These are phyloP conservation scores for Ustilago crameri DNA, from an alignment of 1,284 basidiomycete species.

Conservation along the genomic window DNA sequence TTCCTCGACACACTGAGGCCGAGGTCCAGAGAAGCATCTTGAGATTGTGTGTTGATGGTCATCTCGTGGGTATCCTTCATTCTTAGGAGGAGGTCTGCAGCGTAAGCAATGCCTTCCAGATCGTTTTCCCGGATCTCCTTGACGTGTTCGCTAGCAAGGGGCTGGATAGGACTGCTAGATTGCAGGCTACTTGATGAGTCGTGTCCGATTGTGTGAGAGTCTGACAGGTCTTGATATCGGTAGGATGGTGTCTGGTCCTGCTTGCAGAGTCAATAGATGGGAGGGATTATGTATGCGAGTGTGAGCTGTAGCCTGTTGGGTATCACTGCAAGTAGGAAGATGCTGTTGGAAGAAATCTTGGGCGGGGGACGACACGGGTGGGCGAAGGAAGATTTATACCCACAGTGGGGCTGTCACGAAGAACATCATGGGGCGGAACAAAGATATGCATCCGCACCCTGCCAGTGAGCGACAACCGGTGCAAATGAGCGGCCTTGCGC, in stretches of 20 bases:
- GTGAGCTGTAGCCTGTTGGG: neutral
- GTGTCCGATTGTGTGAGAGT: neutral
- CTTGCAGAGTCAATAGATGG: neutral
- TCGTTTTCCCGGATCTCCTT: slow-evolving; percentile 10
- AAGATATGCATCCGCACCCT: no score
- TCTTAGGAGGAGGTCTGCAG: slow-evolving; percentile 27
- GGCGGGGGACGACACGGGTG: slow-evolving; percentile 7
- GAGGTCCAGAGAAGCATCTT: slow-evolving; percentile 4
- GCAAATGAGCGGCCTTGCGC: no score
- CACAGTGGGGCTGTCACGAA: slow-evolving; percentile 1
- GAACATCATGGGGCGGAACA: neutral
- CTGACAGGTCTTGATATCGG: no score
- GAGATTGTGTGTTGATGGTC: neutral
- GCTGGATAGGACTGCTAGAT: neutral
- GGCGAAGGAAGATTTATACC: slow-evolving; percentile 11
- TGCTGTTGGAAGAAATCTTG: slow-evolving; percentile 1
- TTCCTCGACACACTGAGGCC: slow-evolving; percentile 14
- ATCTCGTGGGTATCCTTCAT: slow-evolving; percentile 2
- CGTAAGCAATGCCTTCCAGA: slow-evolving; percentile 39
- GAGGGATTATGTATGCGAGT: neutral
- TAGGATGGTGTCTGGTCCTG: no score
- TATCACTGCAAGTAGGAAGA: neutral
- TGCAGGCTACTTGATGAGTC: neutral
- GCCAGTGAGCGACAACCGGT: no score
- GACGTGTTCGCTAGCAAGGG: neutral